Evolutionary conservation across 345 rosid genomes (phyloP).

Genomic region (Leavenworthia alabamica): DNA sequence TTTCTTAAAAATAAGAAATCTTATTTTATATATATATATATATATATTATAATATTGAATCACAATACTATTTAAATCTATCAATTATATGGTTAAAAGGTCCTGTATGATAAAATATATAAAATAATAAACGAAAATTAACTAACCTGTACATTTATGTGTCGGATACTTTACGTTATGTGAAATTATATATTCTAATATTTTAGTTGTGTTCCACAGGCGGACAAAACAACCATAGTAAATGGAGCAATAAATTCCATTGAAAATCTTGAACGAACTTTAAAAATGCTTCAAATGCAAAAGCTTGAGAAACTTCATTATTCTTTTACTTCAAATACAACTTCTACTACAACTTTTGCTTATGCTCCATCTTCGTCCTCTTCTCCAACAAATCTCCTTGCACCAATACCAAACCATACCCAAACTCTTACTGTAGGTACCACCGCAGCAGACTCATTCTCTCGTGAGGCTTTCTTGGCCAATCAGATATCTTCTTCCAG

Average conservation of each 20-base stretch:
- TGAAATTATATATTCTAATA: not conserved
- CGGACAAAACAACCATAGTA: conserved; percentile 63
- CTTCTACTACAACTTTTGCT: conserved; percentile 10
- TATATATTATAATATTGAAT: too few relatives aligned
- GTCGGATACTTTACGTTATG: conserved; percentile 8
- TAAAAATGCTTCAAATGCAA: conserved; percentile 39
- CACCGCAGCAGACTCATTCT: conserved; percentile 9
- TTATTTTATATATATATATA: not conserved
- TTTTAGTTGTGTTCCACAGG: conserved; percentile 33
- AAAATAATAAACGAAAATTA: not conserved
- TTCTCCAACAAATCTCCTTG: conserved; percentile 22
- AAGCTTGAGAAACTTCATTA: conserved; percentile 45
- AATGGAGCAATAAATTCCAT: conserved; percentile 60
- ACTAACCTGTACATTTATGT: not conserved
- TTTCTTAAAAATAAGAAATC: not conserved
- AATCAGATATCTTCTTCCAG: conserved; percentile 37
- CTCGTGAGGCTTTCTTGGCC: conserved; percentile 48
- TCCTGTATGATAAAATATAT: not conserved
- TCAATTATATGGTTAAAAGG: not conserved
- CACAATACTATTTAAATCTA: not conserved
- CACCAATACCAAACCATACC: conserved; percentile 23
- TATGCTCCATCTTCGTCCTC: conserved; percentile 31
- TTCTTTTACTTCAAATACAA: conserved; percentile 20
- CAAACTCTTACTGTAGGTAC: not conserved
- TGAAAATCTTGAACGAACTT: conserved; percentile 35